A percentile compares a stretch with the other conserved stretches of the same genome.
These are phyloP conservation scores for Exophiala calicioides DNA, from an alignment of 2,329 filamentous ascomycete genomes.

Conservation along the genomic window DNA sequence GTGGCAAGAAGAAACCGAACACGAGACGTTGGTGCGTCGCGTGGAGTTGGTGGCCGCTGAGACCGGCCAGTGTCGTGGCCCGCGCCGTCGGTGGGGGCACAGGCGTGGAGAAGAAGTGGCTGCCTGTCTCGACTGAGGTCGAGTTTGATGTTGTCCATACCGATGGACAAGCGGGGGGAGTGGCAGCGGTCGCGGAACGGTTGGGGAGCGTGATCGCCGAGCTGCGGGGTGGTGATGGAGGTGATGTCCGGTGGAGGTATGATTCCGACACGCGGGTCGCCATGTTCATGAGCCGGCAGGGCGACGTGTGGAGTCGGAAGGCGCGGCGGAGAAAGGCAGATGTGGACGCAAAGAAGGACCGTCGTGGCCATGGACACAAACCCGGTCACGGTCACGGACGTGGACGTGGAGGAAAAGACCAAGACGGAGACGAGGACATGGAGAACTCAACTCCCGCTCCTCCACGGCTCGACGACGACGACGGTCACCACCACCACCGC, in stretches of 20 bases:
- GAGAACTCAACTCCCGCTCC: slow-evolving; percentile 34
- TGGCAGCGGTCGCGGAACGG: background rate
- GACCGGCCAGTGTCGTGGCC: slow-evolving; percentile 60
- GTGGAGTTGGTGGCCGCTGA: slow-evolving; percentile 75
- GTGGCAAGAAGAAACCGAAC: slow-evolving; percentile 74
- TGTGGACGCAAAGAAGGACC: slow-evolving; percentile 28
- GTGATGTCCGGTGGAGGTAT: slow-evolving; percentile 69
- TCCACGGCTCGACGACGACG: slow-evolving; percentile 17
- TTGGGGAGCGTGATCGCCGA: slow-evolving; percentile 48
- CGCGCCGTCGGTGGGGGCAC: slow-evolving; percentile 32
- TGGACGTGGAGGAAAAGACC: slow-evolving; percentile 38
- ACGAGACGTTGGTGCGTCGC: slow-evolving; percentile 85
- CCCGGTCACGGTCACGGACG: slow-evolving; percentile 31
- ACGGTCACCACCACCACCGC: slow-evolving; percentile 5
- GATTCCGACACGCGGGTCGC: slow-evolving; percentile 56
- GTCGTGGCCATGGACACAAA: no score
- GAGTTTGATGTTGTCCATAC: slow-evolving; percentile 45
- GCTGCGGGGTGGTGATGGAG: no score
- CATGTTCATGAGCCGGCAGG: slow-evolving; percentile 59
- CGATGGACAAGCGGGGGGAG: slow-evolving; percentile 32
- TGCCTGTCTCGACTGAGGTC: slow-evolving; percentile 56
- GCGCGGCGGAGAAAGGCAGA: slow-evolving; percentile 62
- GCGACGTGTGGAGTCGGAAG: slow-evolving; percentile 76
- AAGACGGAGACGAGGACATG: slow-evolving; percentile 56
- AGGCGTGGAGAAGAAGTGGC: slow-evolving; percentile 51